phyloP scores from a whole-genome alignment of 23 red algal genomes.

The Agarophyton chilense region DNA sequence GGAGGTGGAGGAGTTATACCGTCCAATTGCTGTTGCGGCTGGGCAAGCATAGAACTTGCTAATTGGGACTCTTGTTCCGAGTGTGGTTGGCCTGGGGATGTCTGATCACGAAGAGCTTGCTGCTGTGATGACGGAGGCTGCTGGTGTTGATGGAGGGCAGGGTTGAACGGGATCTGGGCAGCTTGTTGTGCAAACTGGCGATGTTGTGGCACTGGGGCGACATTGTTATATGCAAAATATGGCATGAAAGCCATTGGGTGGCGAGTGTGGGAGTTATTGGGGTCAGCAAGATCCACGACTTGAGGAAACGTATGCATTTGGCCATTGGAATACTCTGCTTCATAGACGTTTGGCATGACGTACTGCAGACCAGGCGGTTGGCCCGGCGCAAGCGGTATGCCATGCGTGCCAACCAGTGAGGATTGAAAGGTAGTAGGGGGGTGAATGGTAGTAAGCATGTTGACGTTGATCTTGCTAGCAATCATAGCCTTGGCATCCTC shows the following conservation, averaged over 20 bases:
- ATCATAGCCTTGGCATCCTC: conserved; percentile 85
- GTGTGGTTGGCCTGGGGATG: not conserved
- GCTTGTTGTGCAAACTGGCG: conserved; percentile 12
- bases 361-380: conserved; percentile 23
- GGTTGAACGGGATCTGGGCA: conserved; percentile 14
- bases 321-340: conserved; percentile 49
- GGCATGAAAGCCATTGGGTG: conserved; percentile 32
- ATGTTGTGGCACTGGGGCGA: conserved; percentile 21
- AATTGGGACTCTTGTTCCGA: conserved; percentile 22
- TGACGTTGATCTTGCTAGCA: conserved; percentile 71
- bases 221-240: conserved; percentile 37
- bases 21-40: conserved; percentile 13
- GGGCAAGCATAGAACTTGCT: not conserved
- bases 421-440: conserved; percentile 32
- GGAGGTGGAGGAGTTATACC: conserved; percentile 37
- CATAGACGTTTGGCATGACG: conserved; percentile 37
- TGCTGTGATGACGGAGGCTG: conserved; percentile 25
- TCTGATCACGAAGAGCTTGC: not conserved
- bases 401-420: conserved; percentile 2
- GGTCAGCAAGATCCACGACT: conserved; percentile 24
- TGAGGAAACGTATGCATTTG: conserved; percentile 40
- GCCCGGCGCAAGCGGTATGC: conserved; percentile 16
- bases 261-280: conserved; percentile 37
- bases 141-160: conserved; percentile 1
- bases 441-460: conserved; percentile 31